A percentile compares a stretch with the other conserved stretches of the same genome.
Evolutionary conservation across 768 basidiomycete genomes (phyloP).

Genomic region (Trametes cingulata): DNA sequence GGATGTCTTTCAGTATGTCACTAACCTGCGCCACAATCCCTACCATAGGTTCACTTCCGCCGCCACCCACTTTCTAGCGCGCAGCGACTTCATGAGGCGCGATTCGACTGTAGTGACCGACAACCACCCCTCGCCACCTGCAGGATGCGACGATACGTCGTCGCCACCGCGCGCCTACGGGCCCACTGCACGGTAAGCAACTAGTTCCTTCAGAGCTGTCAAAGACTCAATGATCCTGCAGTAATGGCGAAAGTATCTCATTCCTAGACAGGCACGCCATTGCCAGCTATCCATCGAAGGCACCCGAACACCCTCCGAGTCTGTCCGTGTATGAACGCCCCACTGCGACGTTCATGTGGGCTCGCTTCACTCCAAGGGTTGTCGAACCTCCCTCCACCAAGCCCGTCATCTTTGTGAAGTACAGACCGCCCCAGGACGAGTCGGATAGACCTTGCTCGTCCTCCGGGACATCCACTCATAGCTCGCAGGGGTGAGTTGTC

Average conservation of each 20-base stretch:
- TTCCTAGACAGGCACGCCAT: conserved; percentile 11
- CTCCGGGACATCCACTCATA: not conserved
- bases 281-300: not conserved
- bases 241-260: not conserved
- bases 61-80: not conserved
- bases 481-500: not conserved
- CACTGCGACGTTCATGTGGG: conserved; percentile 25
- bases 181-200: not conserved
- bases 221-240: not conserved
- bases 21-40: conserved; percentile 13
- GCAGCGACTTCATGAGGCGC: too few species aligned
- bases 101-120: not conserved
- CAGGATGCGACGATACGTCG: not conserved
- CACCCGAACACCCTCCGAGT: not conserved
- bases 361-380: conserved; percentile 15
- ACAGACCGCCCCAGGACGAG: conserved; percentile 1
- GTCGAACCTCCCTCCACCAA: not conserved
- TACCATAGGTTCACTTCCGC: not conserved
- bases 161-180: not conserved
- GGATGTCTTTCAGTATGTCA: too few species aligned
- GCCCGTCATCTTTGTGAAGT: conserved; percentile 18
- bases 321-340: conserved; percentile 22
- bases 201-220: not conserved
- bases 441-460: not conserved
- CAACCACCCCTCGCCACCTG: not conserved